Conservation (phyloP, 148 eudicot genomes). For the Persicaria tinctoria region DNA sequence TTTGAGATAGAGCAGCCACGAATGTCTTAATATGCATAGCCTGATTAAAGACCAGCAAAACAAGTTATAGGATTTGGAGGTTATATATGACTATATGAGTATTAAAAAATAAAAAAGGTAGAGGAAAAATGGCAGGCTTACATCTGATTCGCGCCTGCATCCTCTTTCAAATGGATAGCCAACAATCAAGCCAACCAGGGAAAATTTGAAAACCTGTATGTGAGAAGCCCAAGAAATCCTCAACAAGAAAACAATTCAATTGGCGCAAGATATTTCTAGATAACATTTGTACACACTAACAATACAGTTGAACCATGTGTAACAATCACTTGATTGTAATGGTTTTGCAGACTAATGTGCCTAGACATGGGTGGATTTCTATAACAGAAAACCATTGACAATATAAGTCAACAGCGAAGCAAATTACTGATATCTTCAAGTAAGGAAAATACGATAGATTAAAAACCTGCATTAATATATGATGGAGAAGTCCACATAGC, state of each 20-base stretch:
- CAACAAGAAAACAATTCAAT: too few relatives aligned
- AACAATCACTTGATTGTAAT: background rate
- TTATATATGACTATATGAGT: background rate
- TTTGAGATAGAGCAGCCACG: slow-evolving; percentile 61
- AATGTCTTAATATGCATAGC: slow-evolving; percentile 60
- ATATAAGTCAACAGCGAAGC: background rate
- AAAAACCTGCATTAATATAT: background rate
- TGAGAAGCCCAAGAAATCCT: slow-evolving; percentile 10
- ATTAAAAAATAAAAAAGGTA: background rate
- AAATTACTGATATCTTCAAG: background rate
- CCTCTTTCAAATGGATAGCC: slow-evolving; percentile 60
- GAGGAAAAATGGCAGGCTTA: slow-evolving; percentile 21
- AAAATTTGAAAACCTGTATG: slow-evolving; percentile 56
- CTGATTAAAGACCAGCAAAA: slow-evolving; percentile 29
- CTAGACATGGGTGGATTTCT: background rate
- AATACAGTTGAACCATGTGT: background rate
- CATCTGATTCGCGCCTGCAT: slow-evolving; percentile 34
- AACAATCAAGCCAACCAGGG: slow-evolving; percentile 53
- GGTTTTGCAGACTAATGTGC: background rate
- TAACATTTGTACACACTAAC: background rate
- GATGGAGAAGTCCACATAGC: background rate
- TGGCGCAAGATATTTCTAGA: background rate
- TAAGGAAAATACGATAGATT: background rate
- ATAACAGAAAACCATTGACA: background rate
- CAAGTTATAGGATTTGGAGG: background rate